Evolutionary conservation across 257 asterid species (phyloP), one percentile per base, ranked within the genome.

Genomic region (Ballota nigra): DNA sequence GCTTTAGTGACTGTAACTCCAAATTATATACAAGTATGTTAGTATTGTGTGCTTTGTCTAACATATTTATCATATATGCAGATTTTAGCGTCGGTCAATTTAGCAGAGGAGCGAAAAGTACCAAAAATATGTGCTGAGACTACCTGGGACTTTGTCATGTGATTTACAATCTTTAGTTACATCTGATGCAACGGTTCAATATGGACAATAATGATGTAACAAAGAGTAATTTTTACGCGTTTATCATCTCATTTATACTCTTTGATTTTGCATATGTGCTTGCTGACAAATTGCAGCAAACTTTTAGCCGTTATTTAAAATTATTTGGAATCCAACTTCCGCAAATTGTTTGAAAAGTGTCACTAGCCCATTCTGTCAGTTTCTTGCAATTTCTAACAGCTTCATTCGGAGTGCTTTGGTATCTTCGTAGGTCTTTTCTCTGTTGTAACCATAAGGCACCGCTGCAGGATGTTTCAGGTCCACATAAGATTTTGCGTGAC

Each of bases 51-150:
- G 65, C 78, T 60, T 66, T 69, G 43, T 70, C 38, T 70, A 47
- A n/a, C 66, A 36, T 18, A 38, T 22, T 15, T 36, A 55, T 56
- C 36, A 11, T 18, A 31, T 41, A 43, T 81, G 78, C 96, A 93
- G 97, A 69, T 93, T 70, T 59, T 78, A 79, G 96, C 97, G 43
- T 79, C 91, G 2, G 78, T 91, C 69, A 84, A 88, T 80, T 73
- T 93, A 83, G 94, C 86, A 13, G 95, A 91, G 56, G 96, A 93
- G 52, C 67, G 8, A 8, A 89, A 86, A 77, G 73, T 52, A 24
- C 92, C 98, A 0, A 91, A 87, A 74, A 34, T 93, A 81, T 73
- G 79, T 55, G 98, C 98, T 0, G 97, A 93, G 84, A 87, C 89
- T 5, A 74, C 82, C 53, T 93, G 95, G 97, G 93, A 91, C 69